Base-by-base conservation (phyloP, 1,284 basidiomycete genomes). In the Golubevia pallescens region DNA sequence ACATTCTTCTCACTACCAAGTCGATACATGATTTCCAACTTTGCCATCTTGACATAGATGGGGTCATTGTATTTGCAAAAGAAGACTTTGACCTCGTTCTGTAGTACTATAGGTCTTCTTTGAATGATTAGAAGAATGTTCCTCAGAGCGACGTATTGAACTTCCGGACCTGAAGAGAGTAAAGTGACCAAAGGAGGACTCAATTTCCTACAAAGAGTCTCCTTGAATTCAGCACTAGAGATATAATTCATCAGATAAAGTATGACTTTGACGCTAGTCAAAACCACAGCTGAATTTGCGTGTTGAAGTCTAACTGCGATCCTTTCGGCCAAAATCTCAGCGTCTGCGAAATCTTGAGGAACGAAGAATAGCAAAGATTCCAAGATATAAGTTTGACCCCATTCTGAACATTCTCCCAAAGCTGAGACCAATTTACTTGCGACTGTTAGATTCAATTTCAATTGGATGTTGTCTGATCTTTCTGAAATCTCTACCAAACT, bases 51-150 rank as follows among this genome's bases (percentile, higher is more conserved):
- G 86, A 99, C 94, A 86, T 99, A 99, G 71, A 97, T 94, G 1
- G 97, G 97, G 83, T 99, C 97, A 84, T 98, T 99, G 87, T 99
- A 99, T 87, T 98, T 99, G 91, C 95, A 98, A 87, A 99, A 99
- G 87, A 99, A 99, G 20, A 97, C 94, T 72, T 95, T 93, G 86
- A 99, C 95, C 81, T 99, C 96, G 86, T 97, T 97, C 86, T 94
- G 93, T 60, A 99, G 88, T 14, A 99, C 93, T 52, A 92, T 87
- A 6, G 96, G 95, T 60, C 97, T 90, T 65, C 97, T 90, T 86
- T 99, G 97, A 68, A 99, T 94, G 74, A 99, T 93, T 34, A 99
- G 90, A 55, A 98, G 90, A 80, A 99, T 99, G 85, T 99, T 99
- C 63, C 97, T 90, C 28, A 99, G 88, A 0, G 95, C 94, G 48